These are phyloP conservation scores for Pelargonium australe DNA, from an alignment of 441 rosid species.

Conservation along the genomic window DNA sequence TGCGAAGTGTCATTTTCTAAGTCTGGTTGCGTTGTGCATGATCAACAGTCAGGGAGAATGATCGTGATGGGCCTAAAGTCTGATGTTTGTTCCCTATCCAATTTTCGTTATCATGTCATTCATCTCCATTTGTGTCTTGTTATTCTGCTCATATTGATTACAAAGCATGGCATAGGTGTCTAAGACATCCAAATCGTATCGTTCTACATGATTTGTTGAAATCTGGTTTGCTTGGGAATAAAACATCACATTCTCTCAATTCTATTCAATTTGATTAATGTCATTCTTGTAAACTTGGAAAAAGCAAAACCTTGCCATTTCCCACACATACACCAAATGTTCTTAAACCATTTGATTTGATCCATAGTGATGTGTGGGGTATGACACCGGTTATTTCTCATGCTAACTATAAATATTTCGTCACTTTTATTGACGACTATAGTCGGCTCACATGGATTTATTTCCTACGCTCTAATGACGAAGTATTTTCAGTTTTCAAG, in stretches of 20 bases:
- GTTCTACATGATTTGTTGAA: background rate
- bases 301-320: slow-evolving; percentile 6
- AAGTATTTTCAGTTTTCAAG: background rate
- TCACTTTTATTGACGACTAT: background rate
- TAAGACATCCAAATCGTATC: background rate
- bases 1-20: background rate
- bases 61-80: slow-evolving; percentile 3
- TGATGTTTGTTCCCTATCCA: slow-evolving; percentile 5
- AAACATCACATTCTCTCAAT: background rate
- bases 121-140: slow-evolving; percentile 4
- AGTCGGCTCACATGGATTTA: background rate
- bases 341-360: background rate
- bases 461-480: background rate
- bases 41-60: slow-evolving; percentile 4
- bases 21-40: slow-evolving; percentile 7
- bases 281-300: background rate
- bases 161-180: background rate
- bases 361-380: background rate
- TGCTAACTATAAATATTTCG: background rate
- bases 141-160: background rate
- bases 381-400: background rate
- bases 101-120: background rate
- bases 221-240: slow-evolving; percentile 3
- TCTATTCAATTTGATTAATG: background rate
- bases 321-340: background rate